These are phyloP conservation scores for Strobilomyces dryophilus DNA, from an alignment of 768 basidiomycete genomes.

Conservation along the genomic window DNA sequence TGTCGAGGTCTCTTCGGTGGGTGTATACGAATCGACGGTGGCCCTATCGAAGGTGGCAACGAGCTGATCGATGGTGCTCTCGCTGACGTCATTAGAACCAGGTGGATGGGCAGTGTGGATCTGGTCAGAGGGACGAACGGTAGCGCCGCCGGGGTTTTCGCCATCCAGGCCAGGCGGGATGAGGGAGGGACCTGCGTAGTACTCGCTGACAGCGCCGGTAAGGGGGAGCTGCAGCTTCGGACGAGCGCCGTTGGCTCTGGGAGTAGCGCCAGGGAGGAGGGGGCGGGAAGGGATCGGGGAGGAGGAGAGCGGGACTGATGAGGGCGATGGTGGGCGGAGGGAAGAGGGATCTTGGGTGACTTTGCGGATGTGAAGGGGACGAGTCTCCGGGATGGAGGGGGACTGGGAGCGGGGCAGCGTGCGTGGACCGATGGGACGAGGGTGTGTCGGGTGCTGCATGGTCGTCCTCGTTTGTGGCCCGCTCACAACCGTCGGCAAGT, in stretches of 20 bases:
- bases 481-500: constrained; percentile 10
- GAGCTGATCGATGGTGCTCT: constrained; percentile 36
- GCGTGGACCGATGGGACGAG: constrained; percentile 53
- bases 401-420: constrained; percentile 40
- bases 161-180: constrained; percentile 32
- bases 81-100: constrained; percentile 23
- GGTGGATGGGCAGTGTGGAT: constrained; percentile 32
- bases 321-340: constrained; percentile 27
- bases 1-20: constrained; percentile 34
- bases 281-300: constrained; percentile 32
- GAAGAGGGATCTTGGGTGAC: constrained; percentile 23
- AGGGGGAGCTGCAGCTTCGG: constrained; percentile 37
- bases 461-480: constrained; percentile 13
- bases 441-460: constrained; percentile 24
- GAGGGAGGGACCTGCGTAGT: constrained; percentile 31
- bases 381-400: constrained; percentile 35
- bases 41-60: constrained; percentile 29
- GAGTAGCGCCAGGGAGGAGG: constrained; percentile 28
- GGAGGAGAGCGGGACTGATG: constrained; percentile 26
- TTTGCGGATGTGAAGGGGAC: constrained; percentile 43
- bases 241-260: constrained; percentile 23
- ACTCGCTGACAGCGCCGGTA: constrained; percentile 26
- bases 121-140: constrained; percentile 39
- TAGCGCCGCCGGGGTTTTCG: constrained; percentile 38
- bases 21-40: constrained; percentile 30